These are phyloP conservation scores for Globisporangium okanoganense DNA, from an alignment of 352 stramenopile genomes.

Conservation along the genomic window DNA sequence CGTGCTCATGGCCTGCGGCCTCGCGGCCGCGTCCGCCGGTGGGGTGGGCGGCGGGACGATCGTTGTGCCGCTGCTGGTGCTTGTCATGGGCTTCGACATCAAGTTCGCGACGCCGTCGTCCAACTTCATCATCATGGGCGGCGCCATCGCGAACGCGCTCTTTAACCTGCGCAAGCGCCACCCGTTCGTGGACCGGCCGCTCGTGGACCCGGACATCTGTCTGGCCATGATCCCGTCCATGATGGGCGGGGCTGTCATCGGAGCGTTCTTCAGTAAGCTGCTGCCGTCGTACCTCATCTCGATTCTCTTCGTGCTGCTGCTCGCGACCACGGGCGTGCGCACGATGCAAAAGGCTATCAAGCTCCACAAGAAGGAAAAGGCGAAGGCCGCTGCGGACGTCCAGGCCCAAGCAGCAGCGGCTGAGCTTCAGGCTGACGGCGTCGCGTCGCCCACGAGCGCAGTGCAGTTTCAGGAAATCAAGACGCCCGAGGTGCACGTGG, in stretches of 20 bases:
- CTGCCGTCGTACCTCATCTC: constrained; percentile 59
- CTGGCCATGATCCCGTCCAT: constrained; percentile 63
- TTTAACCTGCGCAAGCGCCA: constrained; percentile 67
- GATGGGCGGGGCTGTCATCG: constrained; percentile 51
- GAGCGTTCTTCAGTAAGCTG: constrained; percentile 52
- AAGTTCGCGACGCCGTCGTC: constrained; percentile 57
- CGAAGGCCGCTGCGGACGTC: constrained; percentile 20
- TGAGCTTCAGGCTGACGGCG: background rate
- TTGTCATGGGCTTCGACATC: constrained; percentile 67
- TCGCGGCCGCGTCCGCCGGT: constrained; percentile 43
- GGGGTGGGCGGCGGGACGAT: constrained; percentile 49
- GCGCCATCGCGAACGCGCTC: constrained; percentile 52
- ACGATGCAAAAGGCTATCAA: constrained; percentile 31
- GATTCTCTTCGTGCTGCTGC: constrained; percentile 46
- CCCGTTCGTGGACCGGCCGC: constrained; percentile 43
- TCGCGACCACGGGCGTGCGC: constrained; percentile 28
- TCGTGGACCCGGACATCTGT: constrained; percentile 53
- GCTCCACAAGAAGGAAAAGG: constrained; percentile 33
- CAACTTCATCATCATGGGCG: constrained; percentile 64
- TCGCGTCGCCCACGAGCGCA: background rate
- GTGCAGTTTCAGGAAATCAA: constrained; percentile 9
- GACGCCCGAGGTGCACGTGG: constrained; percentile 10
- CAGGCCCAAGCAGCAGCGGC: background rate
- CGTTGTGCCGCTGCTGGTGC: constrained; percentile 51
- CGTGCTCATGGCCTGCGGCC: constrained; percentile 41